Percentiles rank a stretch among this genome's conserved stretches.
These are phyloP conservation scores for Aspergillus olivimuriae DNA, from an alignment of 495 filamentous ascomycete species.

Conservation along the genomic window DNA sequence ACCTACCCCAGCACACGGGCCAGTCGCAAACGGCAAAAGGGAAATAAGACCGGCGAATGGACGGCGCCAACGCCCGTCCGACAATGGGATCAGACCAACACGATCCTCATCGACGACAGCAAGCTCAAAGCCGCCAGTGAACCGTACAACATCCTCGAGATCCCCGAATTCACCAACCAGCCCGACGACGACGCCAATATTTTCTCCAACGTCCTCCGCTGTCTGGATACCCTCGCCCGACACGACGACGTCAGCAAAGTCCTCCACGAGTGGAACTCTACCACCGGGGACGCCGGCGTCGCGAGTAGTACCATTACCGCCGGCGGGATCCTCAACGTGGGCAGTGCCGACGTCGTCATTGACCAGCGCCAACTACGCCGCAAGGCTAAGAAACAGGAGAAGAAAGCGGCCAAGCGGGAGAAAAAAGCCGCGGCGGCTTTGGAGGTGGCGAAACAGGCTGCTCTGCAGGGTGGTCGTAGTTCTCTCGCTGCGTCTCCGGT, in stretches of 20 bases:
- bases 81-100: conserved; percentile 77
- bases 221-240: conserved; percentile 26
- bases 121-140: conserved; percentile 70
- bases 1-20: conserved; percentile 34
- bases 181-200: conserved; percentile 20
- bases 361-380: too few species aligned
- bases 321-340: conserved; percentile 17
- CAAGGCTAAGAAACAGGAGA: too few species aligned
- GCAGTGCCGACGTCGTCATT: too few species aligned
- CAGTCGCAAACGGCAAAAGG: neutral
- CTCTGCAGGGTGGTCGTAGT: too few species aligned
- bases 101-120: conserved; percentile 83
- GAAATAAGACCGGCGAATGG: neutral
- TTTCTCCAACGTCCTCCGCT: conserved; percentile 26
- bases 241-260: conserved; percentile 38
- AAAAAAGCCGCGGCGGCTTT: conserved; percentile 10
- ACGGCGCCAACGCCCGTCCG: neutral
- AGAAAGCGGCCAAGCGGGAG: conserved; percentile 7
- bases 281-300: neutral
- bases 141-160: conserved; percentile 73
- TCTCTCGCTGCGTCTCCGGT: too few species aligned
- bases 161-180: conserved; percentile 62
- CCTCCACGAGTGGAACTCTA: conserved; percentile 21
- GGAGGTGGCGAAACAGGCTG: too few species aligned
- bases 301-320: conserved; percentile 13